phyloP scores from a whole-genome alignment of 2,329 filamentous ascomycete species.

The Gremmenia infestans region DNA sequence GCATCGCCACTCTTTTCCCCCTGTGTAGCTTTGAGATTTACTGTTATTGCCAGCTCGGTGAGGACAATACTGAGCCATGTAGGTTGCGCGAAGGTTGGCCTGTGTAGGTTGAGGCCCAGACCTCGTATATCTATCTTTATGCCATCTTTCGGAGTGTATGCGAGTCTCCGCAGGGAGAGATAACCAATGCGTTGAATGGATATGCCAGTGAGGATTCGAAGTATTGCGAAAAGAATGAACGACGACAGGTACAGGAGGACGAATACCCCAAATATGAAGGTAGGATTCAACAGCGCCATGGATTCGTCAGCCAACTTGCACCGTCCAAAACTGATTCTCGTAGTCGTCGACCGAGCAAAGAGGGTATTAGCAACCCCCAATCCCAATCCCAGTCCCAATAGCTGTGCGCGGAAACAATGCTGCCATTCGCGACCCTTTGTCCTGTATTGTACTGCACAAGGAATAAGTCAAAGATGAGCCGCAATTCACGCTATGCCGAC shows the following conservation, averaged over 20 bases:
- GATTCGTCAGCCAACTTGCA: slow-evolving; percentile 15
- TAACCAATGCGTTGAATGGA: slow-evolving; percentile 96
- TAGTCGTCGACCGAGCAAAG: background rate
- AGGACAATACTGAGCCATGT: slow-evolving; percentile 93
- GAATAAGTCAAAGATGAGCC: background rate
- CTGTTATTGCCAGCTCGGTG: slow-evolving; percentile 75
- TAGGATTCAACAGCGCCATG: slow-evolving; percentile 63
- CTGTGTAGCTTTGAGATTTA: slow-evolving; percentile 68
- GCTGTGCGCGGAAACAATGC: slow-evolving; percentile 3
- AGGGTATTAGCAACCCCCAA: background rate
- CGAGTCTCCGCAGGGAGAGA: slow-evolving; percentile 82
- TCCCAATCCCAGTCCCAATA: slow-evolving; percentile 1
- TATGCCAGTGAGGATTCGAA: slow-evolving; percentile 87
- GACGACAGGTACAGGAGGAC: slow-evolving; percentile 85
- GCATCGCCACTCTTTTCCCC: slow-evolving; percentile 32
- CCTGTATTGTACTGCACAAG: background rate
- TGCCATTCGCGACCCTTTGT: slow-evolving; percentile 13
- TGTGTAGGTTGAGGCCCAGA: slow-evolving; percentile 80
- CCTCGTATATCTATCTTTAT: slow-evolving; percentile 85
- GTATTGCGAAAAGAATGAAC: slow-evolving; percentile 87
- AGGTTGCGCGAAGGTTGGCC: slow-evolving; percentile 93
- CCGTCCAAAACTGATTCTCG: slow-evolving; percentile 16
- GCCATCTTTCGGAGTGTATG: slow-evolving; percentile 85
- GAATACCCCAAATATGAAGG: slow-evolving; percentile 80
- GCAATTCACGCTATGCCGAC: background rate